Evolutionary conservation across 441 rosid species (phyloP).

Genomic region (Erodium moschatum): DNA sequence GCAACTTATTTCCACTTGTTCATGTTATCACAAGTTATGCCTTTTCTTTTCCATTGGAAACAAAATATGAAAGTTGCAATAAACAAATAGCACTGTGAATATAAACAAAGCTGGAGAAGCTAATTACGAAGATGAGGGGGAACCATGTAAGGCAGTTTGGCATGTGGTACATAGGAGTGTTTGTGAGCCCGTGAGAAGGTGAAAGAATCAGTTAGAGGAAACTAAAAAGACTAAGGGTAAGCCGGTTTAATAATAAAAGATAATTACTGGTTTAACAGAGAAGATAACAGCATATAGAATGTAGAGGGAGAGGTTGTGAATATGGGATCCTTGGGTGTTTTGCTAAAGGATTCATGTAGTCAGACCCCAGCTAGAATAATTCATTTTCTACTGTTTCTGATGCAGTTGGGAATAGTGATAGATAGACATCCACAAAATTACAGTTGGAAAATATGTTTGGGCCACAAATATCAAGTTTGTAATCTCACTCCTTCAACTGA

Average conservation of each 20-base stretch:
- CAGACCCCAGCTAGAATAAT: not conserved
- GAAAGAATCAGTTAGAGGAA: not conserved
- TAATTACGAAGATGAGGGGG: too few species aligned
- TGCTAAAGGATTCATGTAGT: not conserved
- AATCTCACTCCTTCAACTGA: not conserved
- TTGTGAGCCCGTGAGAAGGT: not conserved
- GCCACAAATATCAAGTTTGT: not conserved
- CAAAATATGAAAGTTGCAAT: not conserved
- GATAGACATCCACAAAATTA: not conserved
- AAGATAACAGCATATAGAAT: not conserved
- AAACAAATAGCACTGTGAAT: not conserved
- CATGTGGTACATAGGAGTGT: not conserved
- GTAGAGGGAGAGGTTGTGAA: not conserved
- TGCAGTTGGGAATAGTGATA: not conserved
- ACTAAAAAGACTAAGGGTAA: not conserved
- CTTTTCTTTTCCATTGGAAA: not conserved
- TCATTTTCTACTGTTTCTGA: not conserved
- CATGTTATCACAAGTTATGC: conserved; percentile 3
- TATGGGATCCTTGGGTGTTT: not conserved
- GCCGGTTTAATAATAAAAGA: not conserved
- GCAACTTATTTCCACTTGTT: conserved; percentile 5
- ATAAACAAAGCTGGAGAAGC: too few species aligned
- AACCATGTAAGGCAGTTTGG: not conserved
- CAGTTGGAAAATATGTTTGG: not conserved
- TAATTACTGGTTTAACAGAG: not conserved